Percentiles rank a stretch among this genome's conserved stretches.
phyloP scores from a whole-genome alignment of 2,329 filamentous ascomycete genomes.

The Aspergillus fumigatus region DNA sequence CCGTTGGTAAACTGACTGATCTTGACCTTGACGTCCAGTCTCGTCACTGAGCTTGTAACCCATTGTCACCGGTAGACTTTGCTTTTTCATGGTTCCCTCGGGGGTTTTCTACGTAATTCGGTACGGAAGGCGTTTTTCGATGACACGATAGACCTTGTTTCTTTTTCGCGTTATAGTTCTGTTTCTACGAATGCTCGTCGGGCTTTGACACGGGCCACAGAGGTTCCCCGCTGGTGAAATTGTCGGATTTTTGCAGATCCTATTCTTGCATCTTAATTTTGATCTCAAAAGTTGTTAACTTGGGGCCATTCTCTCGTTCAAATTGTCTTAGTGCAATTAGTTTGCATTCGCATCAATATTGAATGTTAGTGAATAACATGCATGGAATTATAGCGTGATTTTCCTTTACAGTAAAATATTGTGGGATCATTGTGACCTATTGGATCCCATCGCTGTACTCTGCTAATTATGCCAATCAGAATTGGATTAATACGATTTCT shows the following conservation, averaged over 20 bases:
- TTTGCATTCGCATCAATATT: background rate
- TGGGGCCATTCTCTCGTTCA: background rate
- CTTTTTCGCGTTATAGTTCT: constrained; percentile 20
- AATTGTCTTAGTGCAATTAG: background rate
- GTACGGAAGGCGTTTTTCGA: constrained; percentile 36
- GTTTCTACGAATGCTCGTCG: background rate
- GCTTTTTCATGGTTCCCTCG: constrained; percentile 13
- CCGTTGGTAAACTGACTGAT: constrained; percentile 49
- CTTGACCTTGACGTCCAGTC: constrained; percentile 11
- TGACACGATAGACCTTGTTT: constrained; percentile 34
- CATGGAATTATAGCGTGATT: too few relatives aligned
- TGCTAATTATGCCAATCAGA: too few relatives aligned
- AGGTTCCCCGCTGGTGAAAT: background rate
- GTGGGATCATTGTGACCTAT: background rate
- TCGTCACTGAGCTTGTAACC: constrained; percentile 23
- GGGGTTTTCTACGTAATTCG: constrained; percentile 30
- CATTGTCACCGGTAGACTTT: constrained; percentile 28
- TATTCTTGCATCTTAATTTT: constrained; percentile 1
- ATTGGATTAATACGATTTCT: too few relatives aligned
- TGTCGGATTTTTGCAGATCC: constrained; percentile 9
- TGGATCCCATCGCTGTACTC: too few relatives aligned
- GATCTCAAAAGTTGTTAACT: constrained; percentile 1
- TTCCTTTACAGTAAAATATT: background rate
- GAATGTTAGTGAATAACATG: background rate
- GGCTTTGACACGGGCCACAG: background rate